Base-by-base conservation (phyloP, 1,139 yeast genomes). In the Citeromyces hawaiiensis region DNA sequence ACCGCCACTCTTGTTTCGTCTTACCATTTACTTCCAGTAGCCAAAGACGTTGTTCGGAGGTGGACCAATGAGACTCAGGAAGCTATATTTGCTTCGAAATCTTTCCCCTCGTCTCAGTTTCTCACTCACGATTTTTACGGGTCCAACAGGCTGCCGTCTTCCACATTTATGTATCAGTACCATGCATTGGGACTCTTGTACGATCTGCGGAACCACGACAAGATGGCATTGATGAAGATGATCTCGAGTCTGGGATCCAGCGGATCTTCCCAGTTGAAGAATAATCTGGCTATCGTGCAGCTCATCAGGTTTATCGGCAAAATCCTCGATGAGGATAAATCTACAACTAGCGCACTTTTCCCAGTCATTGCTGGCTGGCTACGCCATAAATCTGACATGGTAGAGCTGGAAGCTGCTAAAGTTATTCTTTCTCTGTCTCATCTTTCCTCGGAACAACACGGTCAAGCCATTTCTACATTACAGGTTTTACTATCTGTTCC, bases 11-110 rank as follows among this genome's bases (percentile, higher is more conserved):
- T 91, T 50, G 83, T 86, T 43, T 79, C 94, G 27, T 80, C 95
- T 5, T 91, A 91, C 61, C 94, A 91, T 58, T 64, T 91, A 51
- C 68, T 88, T 49, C 95, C 95, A 8, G 77, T 83, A 46, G 86
- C 96, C 33, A 83, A 80, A 56, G 96, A 86, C 47, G 87, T 91
- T 36, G 94, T 93, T 29, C 82, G 86, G 54, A 74, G 97, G 56
- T 88, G 95, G 76, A 74, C 91, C 35, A 87, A 87, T 55, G 98
- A 93, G 64, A 78, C 93, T 17, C 87, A 83, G 60, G 98, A 91
- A 57, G 80, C 95, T 9, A 76, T 87, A 40, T 66, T 66, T 44
- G 75, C 85, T 19, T 74, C 71, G 52, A 87, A 85, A 56, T 67
- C 66, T 40, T 80, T 75, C 57, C 88, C 88, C 16, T 53, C 68